Evolutionary conservation across 2,329 filamentous ascomycete species (phyloP), one percentile per base, ranked within the genome.

Genomic region (Trichoderma afroharzianum): DNA sequence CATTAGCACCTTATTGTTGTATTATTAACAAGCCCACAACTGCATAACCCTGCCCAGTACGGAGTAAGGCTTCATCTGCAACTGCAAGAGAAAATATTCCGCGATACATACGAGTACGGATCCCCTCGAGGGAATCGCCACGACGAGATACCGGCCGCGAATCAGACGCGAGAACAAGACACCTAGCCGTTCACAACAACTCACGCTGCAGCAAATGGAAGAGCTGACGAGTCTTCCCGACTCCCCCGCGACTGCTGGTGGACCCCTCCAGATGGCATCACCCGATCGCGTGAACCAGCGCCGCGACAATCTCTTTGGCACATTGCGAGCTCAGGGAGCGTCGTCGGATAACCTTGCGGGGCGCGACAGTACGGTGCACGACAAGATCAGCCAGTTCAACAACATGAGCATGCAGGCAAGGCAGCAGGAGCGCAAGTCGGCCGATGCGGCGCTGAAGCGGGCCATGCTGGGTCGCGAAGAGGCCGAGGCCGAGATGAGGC

Each of bases 371-470:
- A 88, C 88, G 26, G 89, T 92, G 6, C 85, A 90, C 75, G 88
- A 91, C 72, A 89, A 90, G 77, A 91, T 93, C 73, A 90, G 88
- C 77, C 91, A 92, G 80, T 93, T 93, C 81, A 92, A 93, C 82
- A 88, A 87, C 71, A 84, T 93, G 58, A 87, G 90, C 71, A 82
- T 85, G 74, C 84, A 87, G 79, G 86, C 87, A 39, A 90, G 88
- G 76, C 86, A 89, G 62, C 82, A 90, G 68, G 89, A 91, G 79
- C 86, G 89, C 76, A 91, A 88, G 80, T 88, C 85, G 62, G 89
- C 88, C 75, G 90, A 91, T 75, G 89, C 89, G 36, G 90, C 90
- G 33, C 82, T 92, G 18, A 90, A 90, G 79, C 87, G 90, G 62
- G 90, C 90, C 73, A 88, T 91, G 84, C 78, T 92, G 62, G 91